Conservation (phyloP, 768 basidiomycete species). For the Crassisporium funariophilum region DNA sequence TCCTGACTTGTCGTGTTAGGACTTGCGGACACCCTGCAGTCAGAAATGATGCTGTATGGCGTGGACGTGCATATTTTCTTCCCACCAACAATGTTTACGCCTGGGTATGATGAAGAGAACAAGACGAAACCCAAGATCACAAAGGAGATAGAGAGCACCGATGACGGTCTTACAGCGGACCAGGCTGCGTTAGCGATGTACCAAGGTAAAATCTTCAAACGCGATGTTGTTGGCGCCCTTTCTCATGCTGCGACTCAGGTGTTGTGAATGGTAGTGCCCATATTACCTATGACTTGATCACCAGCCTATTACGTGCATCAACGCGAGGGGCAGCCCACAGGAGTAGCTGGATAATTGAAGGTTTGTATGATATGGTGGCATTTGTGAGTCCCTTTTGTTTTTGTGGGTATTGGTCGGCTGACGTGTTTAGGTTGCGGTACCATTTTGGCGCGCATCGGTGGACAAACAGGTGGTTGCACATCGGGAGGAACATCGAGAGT, state of each 20-base stretch:
- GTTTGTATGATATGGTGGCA: constrained; percentile 44
- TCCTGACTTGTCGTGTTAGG: constrained; percentile 42
- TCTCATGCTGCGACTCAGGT: constrained; percentile 40
- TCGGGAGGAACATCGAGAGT: constrained; percentile 46
- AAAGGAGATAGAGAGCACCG: constrained; percentile 68
- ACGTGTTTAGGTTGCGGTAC: constrained; percentile 47
- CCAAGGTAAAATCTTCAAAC: constrained; percentile 45
- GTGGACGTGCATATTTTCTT: constrained; percentile 82
- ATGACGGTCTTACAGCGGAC: constrained; percentile 65
- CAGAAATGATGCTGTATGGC: constrained; percentile 76
- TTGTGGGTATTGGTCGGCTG: no score
- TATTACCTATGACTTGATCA: constrained; percentile 73
- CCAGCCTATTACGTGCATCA: constrained; percentile 65
- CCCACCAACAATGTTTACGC: constrained; percentile 78
- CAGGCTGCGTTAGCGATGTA: constrained; percentile 60
- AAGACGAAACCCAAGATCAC: constrained; percentile 75
- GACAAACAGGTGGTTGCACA: constrained; percentile 50
- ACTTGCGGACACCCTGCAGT: constrained; percentile 80
- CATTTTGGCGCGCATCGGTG: constrained; percentile 53
- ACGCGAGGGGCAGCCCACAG: constrained; percentile 65
- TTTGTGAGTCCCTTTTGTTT: constrained; percentile 37
- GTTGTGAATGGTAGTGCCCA: constrained; percentile 71
- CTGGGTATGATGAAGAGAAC: constrained; percentile 78
- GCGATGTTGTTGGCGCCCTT: neutral
- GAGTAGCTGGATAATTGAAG: constrained; percentile 63